Conservation (phyloP, 2,329 filamentous ascomycete species). For the Graphium sp. region DNA sequence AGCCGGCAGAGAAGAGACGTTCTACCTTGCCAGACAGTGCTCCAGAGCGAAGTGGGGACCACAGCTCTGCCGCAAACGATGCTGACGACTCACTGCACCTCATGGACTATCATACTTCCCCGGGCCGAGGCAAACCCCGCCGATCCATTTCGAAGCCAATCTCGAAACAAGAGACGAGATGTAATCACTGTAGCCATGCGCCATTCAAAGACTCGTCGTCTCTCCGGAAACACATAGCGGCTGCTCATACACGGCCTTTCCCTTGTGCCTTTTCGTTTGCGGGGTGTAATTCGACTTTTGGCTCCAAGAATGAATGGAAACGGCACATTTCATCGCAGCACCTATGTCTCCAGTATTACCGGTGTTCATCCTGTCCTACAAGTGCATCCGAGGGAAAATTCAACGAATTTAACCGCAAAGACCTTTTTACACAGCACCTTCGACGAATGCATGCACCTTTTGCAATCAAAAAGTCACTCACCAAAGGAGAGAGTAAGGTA, state of each 20-base stretch:
- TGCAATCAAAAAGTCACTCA: slow-evolving; percentile 39
- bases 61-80: too few relatives aligned
- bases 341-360: slow-evolving; percentile 50
- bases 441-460: slow-evolving; percentile 80
- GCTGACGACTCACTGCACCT: slow-evolving; percentile 14
- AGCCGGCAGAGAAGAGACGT: too few relatives aligned
- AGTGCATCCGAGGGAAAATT: slow-evolving; percentile 36
- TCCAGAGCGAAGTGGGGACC: slow-evolving; percentile 14
- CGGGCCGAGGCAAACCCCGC: slow-evolving; percentile 23
- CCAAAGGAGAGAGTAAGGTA: slow-evolving; percentile 40
- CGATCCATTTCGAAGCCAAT: slow-evolving; percentile 28
- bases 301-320: slow-evolving; percentile 97
- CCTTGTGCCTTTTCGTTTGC: slow-evolving; percentile 75
- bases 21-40: slow-evolving; percentile 19
- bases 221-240: slow-evolving; percentile 48
- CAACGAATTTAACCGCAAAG: slow-evolving; percentile 80
- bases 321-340: slow-evolving; percentile 85
- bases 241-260: slow-evolving; percentile 57
- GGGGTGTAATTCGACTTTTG: slow-evolving; percentile 69
- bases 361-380: slow-evolving; percentile 43
- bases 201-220: slow-evolving; percentile 53
- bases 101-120: slow-evolving; percentile 12
- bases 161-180: slow-evolving; percentile 43
- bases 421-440: slow-evolving; percentile 87
- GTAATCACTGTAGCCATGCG: slow-evolving; percentile 42